phyloP scores from a whole-genome alignment of 352 stramenopile species.

The Plasmopara halstedii region DNA sequence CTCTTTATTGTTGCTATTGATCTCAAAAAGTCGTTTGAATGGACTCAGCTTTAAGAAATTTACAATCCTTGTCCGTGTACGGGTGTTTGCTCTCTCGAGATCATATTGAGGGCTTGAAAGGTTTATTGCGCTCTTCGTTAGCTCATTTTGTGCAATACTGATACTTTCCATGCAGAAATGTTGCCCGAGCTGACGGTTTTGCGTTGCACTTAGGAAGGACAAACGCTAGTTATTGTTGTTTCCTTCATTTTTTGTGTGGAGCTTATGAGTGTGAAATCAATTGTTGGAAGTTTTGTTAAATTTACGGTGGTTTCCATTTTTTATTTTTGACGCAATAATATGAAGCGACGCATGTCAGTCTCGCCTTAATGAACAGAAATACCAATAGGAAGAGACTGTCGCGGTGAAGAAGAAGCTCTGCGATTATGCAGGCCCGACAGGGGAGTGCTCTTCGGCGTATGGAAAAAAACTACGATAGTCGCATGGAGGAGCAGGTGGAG shows the following conservation, averaged over 20 bases:
- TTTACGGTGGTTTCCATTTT: conserved; percentile 15
- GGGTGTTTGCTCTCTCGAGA: conserved; percentile 36
- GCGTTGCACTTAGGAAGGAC: conserved; percentile 31
- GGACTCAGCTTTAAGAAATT: conserved; percentile 36
- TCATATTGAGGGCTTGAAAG: conserved; percentile 50
- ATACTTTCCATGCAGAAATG: conserved; percentile 29
- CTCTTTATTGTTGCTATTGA: background rate
- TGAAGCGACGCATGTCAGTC: conserved; percentile 12
- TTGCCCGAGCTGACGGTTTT: conserved; percentile 38
- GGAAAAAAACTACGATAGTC: conserved; percentile 72
- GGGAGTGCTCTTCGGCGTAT: conserved; percentile 69
- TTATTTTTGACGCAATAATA: conserved; percentile 16
- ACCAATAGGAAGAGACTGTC: conserved; percentile 1
- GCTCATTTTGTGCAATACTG: background rate
- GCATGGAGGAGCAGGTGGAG: conserved; percentile 80
- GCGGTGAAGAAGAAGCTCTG: background rate
- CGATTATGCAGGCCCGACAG: conserved; percentile 31
- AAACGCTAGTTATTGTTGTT: conserved; percentile 1
- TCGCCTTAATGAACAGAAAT: conserved; percentile 8
- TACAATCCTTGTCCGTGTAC: conserved; percentile 51
- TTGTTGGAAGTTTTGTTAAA: background rate
- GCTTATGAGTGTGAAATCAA: background rate
- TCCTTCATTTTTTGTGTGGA: background rate
- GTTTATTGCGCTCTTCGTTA: conserved; percentile 7
- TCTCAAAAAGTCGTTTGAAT: conserved; percentile 2